Conservation (phyloP, 306 rosid genomes). For the Dryas alaskensis region DNA sequence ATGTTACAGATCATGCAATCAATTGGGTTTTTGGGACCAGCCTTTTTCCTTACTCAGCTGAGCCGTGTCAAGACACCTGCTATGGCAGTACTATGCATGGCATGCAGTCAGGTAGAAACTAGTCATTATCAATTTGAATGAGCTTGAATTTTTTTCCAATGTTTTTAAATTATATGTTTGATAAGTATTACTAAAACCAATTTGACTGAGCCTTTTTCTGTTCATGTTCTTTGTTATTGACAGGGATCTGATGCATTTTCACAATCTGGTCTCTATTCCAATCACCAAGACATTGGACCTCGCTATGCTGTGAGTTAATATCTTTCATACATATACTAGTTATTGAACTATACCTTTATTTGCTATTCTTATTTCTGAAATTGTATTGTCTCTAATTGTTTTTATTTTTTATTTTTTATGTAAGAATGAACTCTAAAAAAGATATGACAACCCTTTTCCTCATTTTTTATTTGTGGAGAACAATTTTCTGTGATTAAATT, state of each 20-base stretch:
- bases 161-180: background rate
- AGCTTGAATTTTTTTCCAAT: background rate
- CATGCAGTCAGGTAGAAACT: constrained; percentile 88
- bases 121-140: constrained; percentile 15
- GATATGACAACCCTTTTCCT: too few relatives aligned
- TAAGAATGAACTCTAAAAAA: background rate
- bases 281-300: constrained; percentile 95
- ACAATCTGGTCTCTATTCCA: constrained; percentile 90
- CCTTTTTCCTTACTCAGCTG: constrained; percentile 84
- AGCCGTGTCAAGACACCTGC: constrained; percentile 74
- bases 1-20: constrained; percentile 89
- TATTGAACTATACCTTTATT: background rate
- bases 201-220: background rate
- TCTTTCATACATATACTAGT: background rate
- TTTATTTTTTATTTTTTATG: too few relatives aligned
- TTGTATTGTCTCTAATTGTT: background rate
- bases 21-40: constrained; percentile 88
- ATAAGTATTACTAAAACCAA: background rate
- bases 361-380: background rate
- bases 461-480: background rate
- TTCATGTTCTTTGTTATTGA: constrained; percentile 19
- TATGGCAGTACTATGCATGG: constrained; percentile 89
- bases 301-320: constrained; percentile 81
- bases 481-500: background rate
- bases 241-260: constrained; percentile 97